A percentile compares a stretch with the other conserved stretches of the same genome.
Evolutionary conservation across 257 asterid genomes (phyloP).

Genomic region (Cinchona pubescens): DNA sequence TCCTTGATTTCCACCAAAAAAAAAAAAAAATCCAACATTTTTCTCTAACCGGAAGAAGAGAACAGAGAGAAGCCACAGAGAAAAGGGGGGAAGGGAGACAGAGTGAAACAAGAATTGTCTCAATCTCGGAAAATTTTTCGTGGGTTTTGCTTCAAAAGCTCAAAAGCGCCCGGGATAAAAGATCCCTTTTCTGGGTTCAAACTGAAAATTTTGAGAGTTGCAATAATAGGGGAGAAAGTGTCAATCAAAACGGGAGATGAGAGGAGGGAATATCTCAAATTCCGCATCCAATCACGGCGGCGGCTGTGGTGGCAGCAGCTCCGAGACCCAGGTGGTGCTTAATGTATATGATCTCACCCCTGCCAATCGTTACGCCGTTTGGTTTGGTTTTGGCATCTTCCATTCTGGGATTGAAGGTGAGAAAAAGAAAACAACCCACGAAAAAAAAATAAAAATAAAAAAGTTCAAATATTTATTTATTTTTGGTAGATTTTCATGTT

Average conservation of each 20-base stretch:
- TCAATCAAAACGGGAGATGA: too few relatives aligned
- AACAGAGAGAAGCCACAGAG: too few relatives aligned
- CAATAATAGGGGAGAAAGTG: neutral
- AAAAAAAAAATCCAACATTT: too few relatives aligned
- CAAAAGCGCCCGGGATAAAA: slow-evolving; percentile 4
- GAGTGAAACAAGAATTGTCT: too few relatives aligned
- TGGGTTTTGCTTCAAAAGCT: neutral
- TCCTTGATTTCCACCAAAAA: too few relatives aligned
- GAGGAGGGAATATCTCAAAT: slow-evolving; percentile 27
- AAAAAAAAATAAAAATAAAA: neutral
- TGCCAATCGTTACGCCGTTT: slow-evolving; percentile 35
- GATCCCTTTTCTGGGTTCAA: neutral
- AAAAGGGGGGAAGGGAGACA: too few relatives aligned
- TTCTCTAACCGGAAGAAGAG: too few relatives aligned
- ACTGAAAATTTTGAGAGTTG: neutral
- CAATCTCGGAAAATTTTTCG: too few relatives aligned
- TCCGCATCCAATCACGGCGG: slow-evolving; percentile 16
- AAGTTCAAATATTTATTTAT: neutral
- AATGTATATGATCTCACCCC: slow-evolving; percentile 54
- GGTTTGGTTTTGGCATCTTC: slow-evolving; percentile 53
- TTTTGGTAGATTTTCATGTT: neutral
- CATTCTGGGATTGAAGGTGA: slow-evolving; percentile 61
- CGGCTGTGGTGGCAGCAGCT: slow-evolving; percentile 17
- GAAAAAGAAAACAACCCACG: neutral
- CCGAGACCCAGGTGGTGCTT: slow-evolving; percentile 37